Conservation (phyloP, 768 basidiomycete species). For the Tricholoma sp. region DNA sequence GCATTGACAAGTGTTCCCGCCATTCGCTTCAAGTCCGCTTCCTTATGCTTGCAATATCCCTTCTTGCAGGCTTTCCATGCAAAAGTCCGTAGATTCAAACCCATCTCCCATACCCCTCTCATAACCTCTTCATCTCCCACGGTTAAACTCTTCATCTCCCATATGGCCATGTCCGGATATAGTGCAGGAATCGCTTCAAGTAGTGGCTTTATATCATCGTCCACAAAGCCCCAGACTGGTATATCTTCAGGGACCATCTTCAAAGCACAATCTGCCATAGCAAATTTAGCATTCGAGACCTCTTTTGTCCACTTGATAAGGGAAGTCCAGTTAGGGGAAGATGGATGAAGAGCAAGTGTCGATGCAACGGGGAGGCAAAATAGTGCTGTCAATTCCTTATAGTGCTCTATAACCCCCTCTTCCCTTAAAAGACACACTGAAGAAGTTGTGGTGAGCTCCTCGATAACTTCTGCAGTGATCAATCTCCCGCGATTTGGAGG, state of each 20-base stretch:
- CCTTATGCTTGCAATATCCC: background rate
- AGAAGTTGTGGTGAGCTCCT: background rate
- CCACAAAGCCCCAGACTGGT: background rate
- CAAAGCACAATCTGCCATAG: background rate
- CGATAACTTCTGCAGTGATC: background rate
- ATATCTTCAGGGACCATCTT: background rate
- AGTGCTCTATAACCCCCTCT: background rate
- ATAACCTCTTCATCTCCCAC: background rate
- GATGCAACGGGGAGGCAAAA: too few species aligned
- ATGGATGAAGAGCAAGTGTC: background rate
- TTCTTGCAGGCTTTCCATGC: background rate
- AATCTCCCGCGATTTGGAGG: background rate
- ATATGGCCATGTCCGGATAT: background rate
- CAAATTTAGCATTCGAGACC: background rate
- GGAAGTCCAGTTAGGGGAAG: background rate
- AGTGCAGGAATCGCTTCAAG: background rate
- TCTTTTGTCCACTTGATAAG: background rate
- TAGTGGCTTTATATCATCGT: background rate
- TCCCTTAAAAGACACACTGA: background rate
- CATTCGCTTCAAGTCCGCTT: background rate
- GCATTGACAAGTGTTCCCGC: background rate
- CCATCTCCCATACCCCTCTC: background rate
- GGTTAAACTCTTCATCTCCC: background rate
- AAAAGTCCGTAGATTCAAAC: background rate
- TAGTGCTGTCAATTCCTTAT: background rate